phyloP scores from a whole-genome alignment of 2,329 filamentous ascomycete species.

The Sporothrix brasiliensis region DNA sequence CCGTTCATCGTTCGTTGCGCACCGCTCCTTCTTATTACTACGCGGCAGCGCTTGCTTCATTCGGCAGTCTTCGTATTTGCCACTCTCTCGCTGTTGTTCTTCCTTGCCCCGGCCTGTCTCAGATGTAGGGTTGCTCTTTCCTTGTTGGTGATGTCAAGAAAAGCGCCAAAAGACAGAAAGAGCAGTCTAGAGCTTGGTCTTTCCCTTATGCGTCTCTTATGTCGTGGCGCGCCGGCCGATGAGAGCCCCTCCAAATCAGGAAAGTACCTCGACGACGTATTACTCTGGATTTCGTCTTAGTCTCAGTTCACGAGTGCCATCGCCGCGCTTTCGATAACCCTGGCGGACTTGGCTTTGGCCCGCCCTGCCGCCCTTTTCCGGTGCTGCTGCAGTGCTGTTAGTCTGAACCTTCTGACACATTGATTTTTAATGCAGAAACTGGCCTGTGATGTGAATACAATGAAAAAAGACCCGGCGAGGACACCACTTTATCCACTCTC shows the following conservation, averaged over 20 bases:
- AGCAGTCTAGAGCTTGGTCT: background rate
- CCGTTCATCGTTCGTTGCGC: background rate
- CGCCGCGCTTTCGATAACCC: conserved; percentile 6
- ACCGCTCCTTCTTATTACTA: conserved; percentile 22
- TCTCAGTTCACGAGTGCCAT: background rate
- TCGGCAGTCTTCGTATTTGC: conserved; percentile 6
- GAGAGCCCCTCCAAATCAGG: conserved; percentile 4
- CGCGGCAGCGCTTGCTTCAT: conserved; percentile 23
- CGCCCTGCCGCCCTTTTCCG: background rate
- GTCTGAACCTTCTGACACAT: conserved; percentile 10
- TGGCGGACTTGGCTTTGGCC: background rate
- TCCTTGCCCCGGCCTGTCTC: conserved; percentile 15
- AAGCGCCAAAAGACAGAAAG: too few relatives aligned
- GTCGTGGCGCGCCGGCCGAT: conserved; percentile 11
- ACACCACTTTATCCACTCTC: conserved; percentile 8
- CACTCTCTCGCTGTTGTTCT: background rate
- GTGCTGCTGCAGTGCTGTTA: background rate
- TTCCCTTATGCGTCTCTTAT: background rate
- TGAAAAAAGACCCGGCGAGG: background rate
- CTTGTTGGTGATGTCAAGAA: conserved; percentile 7
- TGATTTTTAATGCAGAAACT: background rate
- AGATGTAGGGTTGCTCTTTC: background rate
- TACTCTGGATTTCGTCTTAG: background rate
- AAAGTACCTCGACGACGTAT: background rate
- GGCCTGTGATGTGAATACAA: background rate